phyloP scores from a whole-genome alignment of 2,329 filamentous ascomycete species.

The Diaporthe sp. region DNA sequence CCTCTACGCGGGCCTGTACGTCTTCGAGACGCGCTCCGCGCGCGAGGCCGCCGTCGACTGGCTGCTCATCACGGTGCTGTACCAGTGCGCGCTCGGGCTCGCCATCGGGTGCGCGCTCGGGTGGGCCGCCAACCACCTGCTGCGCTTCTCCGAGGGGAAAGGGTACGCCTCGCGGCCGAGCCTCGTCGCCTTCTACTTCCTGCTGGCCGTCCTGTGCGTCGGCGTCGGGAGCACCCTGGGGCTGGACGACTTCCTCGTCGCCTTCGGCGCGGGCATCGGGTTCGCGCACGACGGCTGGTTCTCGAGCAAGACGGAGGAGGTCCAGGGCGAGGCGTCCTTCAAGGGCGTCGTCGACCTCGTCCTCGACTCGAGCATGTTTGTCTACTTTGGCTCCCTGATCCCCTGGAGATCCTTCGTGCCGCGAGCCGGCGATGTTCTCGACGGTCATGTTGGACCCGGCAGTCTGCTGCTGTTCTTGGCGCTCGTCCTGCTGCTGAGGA shows the following conservation, averaged over 20 bases:
- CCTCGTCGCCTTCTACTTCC: constrained; percentile 47
- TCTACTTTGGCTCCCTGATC: constrained; percentile 46
- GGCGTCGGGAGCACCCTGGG: constrained; percentile 47
- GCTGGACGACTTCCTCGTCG: constrained; percentile 48
- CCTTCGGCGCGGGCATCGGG: constrained; percentile 46
- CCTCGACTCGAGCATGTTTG: constrained; percentile 47
- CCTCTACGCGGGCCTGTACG: constrained; percentile 34
- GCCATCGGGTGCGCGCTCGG: constrained; percentile 75
- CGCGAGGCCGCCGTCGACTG: constrained; percentile 72
- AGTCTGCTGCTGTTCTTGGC: constrained; percentile 43
- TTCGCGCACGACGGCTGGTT: constrained; percentile 40
- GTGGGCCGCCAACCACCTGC: constrained; percentile 73
- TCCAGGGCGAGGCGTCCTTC: constrained; percentile 43
- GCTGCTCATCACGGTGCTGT: constrained; percentile 78
- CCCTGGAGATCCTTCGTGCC: constrained; percentile 45
- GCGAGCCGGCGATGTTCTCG: neutral
- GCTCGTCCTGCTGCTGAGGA: constrained; percentile 44
- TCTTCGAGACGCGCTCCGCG: constrained; percentile 33
- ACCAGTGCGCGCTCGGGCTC: constrained; percentile 75
- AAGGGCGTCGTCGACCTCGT: constrained; percentile 46
- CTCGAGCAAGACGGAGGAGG: constrained; percentile 41
- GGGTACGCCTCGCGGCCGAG: constrained; percentile 36
- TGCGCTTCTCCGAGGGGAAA: constrained; percentile 36
- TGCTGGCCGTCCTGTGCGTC: constrained; percentile 47
- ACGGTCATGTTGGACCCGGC: constrained; percentile 41